These are phyloP conservation scores for Aspergillus olivimuriae DNA, from an alignment of 495 filamentous ascomycete genomes.

Conservation along the genomic window DNA sequence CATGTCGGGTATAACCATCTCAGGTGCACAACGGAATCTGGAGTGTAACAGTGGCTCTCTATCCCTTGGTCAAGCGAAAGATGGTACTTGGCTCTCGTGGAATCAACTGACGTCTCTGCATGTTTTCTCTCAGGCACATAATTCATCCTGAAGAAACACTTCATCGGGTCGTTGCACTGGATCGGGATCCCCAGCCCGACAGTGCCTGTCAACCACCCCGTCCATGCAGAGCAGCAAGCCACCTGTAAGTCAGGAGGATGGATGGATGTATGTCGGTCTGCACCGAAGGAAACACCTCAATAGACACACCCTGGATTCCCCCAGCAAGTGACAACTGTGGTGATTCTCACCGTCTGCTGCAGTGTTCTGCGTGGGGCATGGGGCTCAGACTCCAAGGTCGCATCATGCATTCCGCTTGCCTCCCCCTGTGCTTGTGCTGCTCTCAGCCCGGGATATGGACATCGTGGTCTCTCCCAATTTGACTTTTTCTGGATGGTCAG, in stretches of 20 bases:
- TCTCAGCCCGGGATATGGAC: neutral
- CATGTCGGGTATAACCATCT: no score
- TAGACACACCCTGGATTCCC: conserved; percentile 13
- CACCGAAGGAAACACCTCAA: conserved; percentile 1
- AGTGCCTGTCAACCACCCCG: no score
- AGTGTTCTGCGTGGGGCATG: conserved; percentile 8
- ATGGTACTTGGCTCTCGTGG: no score
- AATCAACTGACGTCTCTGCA: no score
- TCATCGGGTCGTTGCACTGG: neutral
- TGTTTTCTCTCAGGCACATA: no score
- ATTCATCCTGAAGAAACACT: no score
- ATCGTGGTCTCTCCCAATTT: neutral
- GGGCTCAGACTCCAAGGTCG: conserved; percentile 3
- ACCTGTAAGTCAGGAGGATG: neutral
- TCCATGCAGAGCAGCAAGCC: conserved; percentile 3
- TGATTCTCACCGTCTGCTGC: conserved; percentile 15
- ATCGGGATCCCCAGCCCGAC: neutral
- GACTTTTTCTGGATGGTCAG: neutral
- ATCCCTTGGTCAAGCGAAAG: no score
- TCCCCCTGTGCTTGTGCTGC: neutral
- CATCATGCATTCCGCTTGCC: conserved; percentile 8
- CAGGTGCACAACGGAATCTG: no score
- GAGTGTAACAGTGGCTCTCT: no score
- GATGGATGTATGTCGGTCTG: neutral
- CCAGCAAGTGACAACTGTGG: conserved; percentile 4